Evolutionary conservation across 2,329 filamentous ascomycete genomes (phyloP).

Genomic region (Paracoccidioides lutzii): DNA sequence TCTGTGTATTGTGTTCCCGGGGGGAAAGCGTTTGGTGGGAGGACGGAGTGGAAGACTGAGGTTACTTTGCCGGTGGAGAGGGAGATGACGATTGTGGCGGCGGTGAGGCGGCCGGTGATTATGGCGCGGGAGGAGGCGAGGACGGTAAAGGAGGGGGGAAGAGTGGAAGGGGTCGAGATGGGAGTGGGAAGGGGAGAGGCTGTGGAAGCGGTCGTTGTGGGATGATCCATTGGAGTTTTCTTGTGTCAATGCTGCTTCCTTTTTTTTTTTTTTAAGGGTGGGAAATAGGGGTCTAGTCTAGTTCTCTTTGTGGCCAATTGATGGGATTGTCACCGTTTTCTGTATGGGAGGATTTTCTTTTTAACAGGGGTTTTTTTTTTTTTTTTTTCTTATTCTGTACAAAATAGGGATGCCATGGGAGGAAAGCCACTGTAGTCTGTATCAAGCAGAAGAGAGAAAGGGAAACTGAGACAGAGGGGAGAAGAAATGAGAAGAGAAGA

Average conservation of each 20-base stretch:
- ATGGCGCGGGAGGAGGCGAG: conserved; percentile 75
- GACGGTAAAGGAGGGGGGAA: conserved; percentile 49
- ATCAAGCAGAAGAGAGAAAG: not conserved
- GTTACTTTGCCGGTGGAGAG: conserved; percentile 71
- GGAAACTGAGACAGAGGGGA: not conserved
- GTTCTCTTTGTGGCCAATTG: not conserved
- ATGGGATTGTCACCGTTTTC: not conserved
- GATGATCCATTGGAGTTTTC: not conserved
- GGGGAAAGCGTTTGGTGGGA: conserved; percentile 66
- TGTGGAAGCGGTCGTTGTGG: not conserved
- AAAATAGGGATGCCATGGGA: not conserved
- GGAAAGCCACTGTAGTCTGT: too few relatives aligned
- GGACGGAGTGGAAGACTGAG: conserved; percentile 57
- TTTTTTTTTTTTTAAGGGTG: not conserved
- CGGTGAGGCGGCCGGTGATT: conserved; percentile 60
- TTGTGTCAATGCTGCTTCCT: not conserved
- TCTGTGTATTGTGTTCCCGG: conserved; percentile 61
- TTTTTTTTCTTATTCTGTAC: conserved; percentile 1
- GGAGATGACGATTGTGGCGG: conserved; percentile 73
- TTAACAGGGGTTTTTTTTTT: not conserved
- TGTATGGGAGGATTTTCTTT: not conserved
- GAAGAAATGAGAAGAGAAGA: not conserved
- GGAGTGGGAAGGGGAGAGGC: not conserved
- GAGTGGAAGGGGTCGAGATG: not conserved
- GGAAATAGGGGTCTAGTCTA: not conserved